Percentiles rank a stretch among this genome's conserved stretches.
phyloP scores from a whole-genome alignment of 768 basidiomycete species.

The Termitomyces sp. region DNA sequence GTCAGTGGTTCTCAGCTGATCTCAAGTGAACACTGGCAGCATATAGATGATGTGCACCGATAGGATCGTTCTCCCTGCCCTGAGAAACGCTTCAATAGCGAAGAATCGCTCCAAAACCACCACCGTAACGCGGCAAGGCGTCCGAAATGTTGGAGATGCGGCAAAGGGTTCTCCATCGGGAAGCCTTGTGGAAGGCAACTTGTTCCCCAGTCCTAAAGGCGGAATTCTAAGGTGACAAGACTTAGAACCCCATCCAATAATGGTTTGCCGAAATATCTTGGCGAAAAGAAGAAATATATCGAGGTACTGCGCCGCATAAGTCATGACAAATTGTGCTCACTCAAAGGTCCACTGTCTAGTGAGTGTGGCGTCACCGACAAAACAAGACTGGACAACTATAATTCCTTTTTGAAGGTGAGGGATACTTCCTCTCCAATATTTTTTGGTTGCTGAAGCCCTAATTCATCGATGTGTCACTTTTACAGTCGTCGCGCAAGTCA shows the following conservation, averaged over 20 bases:
- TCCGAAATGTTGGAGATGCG: background rate
- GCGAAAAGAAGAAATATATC: background rate
- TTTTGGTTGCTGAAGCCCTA: background rate
- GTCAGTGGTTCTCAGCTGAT: background rate
- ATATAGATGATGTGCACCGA: background rate
- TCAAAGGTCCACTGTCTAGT: background rate
- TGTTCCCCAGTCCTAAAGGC: background rate
- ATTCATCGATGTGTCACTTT: background rate
- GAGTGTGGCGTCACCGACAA: background rate
- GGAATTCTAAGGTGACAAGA: background rate
- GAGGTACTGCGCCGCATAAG: background rate
- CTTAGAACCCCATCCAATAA: background rate
- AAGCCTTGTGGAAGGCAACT: background rate
- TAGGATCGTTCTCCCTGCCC: background rate
- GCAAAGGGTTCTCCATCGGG: background rate
- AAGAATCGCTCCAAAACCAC: background rate
- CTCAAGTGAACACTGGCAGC: background rate
- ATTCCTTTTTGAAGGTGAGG: background rate
- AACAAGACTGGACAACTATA: background rate
- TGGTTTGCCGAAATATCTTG: background rate
- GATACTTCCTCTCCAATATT: background rate
- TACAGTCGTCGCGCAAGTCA: background rate
- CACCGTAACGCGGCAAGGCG: background rate
- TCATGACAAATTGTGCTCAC: background rate
- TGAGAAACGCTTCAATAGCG: background rate